phyloP scores from a whole-genome alignment of 2,329 filamentous ascomycete genomes.

The Penicillium sp. region DNA sequence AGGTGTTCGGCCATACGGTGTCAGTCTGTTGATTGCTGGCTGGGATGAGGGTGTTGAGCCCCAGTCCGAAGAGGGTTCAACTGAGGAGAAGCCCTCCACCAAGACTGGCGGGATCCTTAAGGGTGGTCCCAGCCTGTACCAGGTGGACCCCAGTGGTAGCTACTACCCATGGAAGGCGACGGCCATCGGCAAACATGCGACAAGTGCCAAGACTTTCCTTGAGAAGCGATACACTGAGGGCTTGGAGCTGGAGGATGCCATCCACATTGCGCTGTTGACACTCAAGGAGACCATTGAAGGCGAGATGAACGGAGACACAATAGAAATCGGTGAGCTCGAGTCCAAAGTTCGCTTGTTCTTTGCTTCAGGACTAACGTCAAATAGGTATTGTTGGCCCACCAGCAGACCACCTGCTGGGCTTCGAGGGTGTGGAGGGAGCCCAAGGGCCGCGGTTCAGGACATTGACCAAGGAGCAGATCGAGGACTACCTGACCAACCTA shows the following conservation, averaged over 20 bases:
- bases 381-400: conserved; percentile 91
- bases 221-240: conserved; percentile 99
- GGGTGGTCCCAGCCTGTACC: conserved; percentile 94
- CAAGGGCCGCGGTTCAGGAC: conserved; percentile 53
- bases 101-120: conserved; percentile 96
- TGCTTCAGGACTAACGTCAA: conserved; percentile 3
- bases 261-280: conserved; percentile 95
- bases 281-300: conserved; percentile 99
- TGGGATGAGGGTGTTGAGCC: conserved; percentile 98
- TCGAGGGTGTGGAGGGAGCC: conserved; percentile 53
- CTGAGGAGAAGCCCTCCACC: conserved; percentile 66
- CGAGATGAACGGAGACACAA: conserved; percentile 98
- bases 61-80: conserved; percentile 57
- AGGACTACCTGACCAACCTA: conserved; percentile 99
- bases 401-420: conserved; percentile 86
- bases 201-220: conserved; percentile 96
- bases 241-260: conserved; percentile 93
- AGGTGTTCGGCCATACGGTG: conserved; percentile 94
- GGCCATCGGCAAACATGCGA: conserved; percentile 97
- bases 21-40: conserved; percentile 90
- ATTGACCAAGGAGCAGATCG: conserved; percentile 95
- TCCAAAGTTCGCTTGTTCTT: neutral
- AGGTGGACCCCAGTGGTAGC: conserved; percentile 97
- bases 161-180: conserved; percentile 99
- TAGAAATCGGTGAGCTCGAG: conserved; percentile 78